Conservation (phyloP, 2,329 filamentous ascomycete genomes). For the Ilyonectria mors-panacis region DNA sequence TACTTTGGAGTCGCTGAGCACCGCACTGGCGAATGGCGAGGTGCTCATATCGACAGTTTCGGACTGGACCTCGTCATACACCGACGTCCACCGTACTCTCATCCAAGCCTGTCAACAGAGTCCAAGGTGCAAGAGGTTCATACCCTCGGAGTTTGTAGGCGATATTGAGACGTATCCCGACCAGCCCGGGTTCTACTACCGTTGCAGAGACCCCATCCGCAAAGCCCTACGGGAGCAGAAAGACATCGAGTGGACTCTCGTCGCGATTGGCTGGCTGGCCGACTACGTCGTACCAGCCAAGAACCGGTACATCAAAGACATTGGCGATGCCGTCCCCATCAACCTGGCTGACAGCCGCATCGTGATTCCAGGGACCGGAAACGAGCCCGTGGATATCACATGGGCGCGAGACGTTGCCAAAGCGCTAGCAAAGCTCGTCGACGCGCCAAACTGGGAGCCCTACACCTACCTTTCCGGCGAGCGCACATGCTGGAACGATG, state of each 20-base stretch:
- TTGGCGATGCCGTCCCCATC: conserved; percentile 6
- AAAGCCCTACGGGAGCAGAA: neutral
- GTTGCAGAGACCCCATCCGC: conserved; percentile 2
- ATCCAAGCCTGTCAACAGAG: conserved; percentile 19
- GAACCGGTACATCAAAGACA: conserved; percentile 20
- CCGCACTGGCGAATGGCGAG: conserved; percentile 7
- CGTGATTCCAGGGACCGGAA: conserved; percentile 11
- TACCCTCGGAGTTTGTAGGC: conserved; percentile 12
- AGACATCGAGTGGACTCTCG: conserved; percentile 8
- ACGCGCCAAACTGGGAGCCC: conserved; percentile 1
- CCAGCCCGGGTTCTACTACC: conserved; percentile 21
- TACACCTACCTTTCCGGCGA: conserved; percentile 12
- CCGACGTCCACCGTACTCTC: conserved; percentile 12
- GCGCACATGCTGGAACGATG: conserved; percentile 8
- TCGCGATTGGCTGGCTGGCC: conserved; percentile 11
- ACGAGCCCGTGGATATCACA: conserved; percentile 8
- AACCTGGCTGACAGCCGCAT: conserved; percentile 1
- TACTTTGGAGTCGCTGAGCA: conserved; percentile 2
- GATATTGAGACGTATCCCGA: conserved; percentile 11
- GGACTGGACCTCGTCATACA: neutral
- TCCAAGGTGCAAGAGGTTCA: conserved; percentile 22
- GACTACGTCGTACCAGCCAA: conserved; percentile 11
- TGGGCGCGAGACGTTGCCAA: conserved; percentile 18
- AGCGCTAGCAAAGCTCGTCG: neutral
- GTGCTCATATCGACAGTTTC: conserved; percentile 23